Evolutionary conservation across 495 filamentous ascomycete species (phyloP).

Genomic region (Neurospora hispaniola): DNA sequence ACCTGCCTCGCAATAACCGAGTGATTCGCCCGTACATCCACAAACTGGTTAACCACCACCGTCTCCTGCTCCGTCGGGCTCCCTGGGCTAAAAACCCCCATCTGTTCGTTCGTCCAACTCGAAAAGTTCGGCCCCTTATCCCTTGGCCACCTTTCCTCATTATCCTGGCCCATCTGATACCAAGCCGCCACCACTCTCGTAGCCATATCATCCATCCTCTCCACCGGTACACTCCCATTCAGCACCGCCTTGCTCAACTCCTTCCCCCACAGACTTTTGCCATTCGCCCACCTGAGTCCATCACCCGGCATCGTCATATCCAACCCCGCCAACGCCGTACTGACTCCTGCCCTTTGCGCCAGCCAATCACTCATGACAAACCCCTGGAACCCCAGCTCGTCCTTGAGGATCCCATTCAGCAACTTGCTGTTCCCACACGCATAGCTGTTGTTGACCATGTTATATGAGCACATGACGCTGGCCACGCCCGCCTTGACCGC

Average conservation of each 20-base stretch:
- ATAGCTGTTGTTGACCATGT: slow-evolving; percentile 85
- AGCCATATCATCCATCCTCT: slow-evolving; percentile 86
- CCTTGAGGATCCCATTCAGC: slow-evolving; percentile 85
- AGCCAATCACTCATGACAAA: slow-evolving; percentile 93
- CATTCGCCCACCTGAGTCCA: slow-evolving; percentile 65
- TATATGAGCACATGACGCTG: slow-evolving; percentile 81
- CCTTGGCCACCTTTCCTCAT: slow-evolving; percentile 51
- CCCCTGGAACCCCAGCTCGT: slow-evolving; percentile 89
- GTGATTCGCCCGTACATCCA: slow-evolving; percentile 67
- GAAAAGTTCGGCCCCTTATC: slow-evolving; percentile 75
- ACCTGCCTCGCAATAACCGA: slow-evolving; percentile 57
- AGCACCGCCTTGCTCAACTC: slow-evolving; percentile 67
- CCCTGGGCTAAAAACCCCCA: slow-evolving; percentile 54
- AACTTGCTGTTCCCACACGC: slow-evolving; percentile 87
- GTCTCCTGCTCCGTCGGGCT: slow-evolving; percentile 40
- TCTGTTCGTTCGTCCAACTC: slow-evolving; percentile 68
- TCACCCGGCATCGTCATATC: slow-evolving; percentile 98
- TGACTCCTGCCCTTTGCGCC: slow-evolving; percentile 74
- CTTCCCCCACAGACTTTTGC: slow-evolving; percentile 69
- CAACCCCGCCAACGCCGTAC: slow-evolving; percentile 68
- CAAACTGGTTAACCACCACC: slow-evolving; percentile 64
- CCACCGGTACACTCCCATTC: slow-evolving; percentile 74
- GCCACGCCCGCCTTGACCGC: slow-evolving; percentile 78
- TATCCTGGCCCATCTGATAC: slow-evolving; percentile 84
- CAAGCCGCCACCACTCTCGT: slow-evolving; percentile 83